A percentile compares a stretch with the other conserved stretches of the same genome.
Evolutionary conservation across 805 yeast species (phyloP).

Genomic region (Starmerella apicola): DNA sequence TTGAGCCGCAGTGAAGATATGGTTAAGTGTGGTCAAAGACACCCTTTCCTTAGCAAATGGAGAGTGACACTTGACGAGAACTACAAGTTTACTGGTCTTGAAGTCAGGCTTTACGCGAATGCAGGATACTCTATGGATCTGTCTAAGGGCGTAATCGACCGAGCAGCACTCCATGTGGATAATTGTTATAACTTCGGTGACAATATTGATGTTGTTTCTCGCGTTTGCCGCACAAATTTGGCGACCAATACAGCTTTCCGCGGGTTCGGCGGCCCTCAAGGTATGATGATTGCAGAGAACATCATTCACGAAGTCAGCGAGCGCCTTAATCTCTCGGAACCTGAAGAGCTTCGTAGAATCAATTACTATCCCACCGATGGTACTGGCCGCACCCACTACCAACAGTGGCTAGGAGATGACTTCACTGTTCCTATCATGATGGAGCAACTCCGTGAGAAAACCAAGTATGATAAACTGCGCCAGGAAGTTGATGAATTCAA

Average conservation of each 20-base stretch:
- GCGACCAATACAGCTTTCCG: conserved; percentile 40
- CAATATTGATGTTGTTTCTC: conserved; percentile 30
- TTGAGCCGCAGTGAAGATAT: conserved; percentile 35
- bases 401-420: conserved; percentile 33
- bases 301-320: conserved; percentile 33
- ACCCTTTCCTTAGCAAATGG: conserved; percentile 36
- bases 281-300: conserved; percentile 35
- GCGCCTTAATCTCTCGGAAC: conserved; percentile 28
- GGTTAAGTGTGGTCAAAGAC: conserved; percentile 37
- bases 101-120: conserved; percentile 33
- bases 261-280: conserved; percentile 42
- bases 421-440: conserved; percentile 31
- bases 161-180: conserved; percentile 35
- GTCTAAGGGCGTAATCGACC: conserved; percentile 38
- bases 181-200: conserved; percentile 34
- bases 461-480: conserved; percentile 28
- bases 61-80: conserved; percentile 33
- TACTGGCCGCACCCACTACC: conserved; percentile 30
- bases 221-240: conserved; percentile 34
- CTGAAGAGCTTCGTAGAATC: conserved; percentile 30
- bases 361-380: conserved; percentile 28
- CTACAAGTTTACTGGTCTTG: conserved; percentile 32
- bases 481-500: conserved; percentile 34
- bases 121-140: conserved; percentile 41
- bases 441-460: conserved; percentile 28